Conservation (phyloP, 805 yeast genomes). For the Hanseniaspora thailandica region DNA sequence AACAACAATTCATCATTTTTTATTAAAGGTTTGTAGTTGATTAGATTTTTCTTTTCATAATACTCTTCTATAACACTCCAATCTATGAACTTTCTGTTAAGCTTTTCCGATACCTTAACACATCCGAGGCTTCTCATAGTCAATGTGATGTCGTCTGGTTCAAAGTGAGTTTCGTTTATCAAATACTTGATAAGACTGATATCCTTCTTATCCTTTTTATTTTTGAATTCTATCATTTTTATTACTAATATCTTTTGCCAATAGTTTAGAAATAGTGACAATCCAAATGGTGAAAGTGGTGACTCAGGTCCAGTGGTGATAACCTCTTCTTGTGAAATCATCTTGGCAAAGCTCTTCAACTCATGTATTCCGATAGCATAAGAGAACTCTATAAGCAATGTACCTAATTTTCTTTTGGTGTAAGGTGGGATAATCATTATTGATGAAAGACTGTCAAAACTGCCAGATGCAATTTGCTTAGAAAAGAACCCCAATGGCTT, state of each 20-base stretch:
- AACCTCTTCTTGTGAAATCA: constrained; percentile 37
- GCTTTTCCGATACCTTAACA: constrained; percentile 25
- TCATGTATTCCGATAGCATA: constrained; percentile 47
- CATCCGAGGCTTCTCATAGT: constrained; percentile 48
- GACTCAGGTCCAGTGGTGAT: constrained; percentile 77
- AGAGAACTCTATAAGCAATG: constrained; percentile 69
- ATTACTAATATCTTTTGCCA: constrained; percentile 54
- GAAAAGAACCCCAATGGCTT: constrained; percentile 86
- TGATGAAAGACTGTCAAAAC: constrained; percentile 79
- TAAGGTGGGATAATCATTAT: constrained; percentile 86
- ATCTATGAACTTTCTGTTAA: constrained; percentile 10
- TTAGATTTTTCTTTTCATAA: neutral
- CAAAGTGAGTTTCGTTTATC: constrained; percentile 48
- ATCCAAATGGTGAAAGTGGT: constrained; percentile 78
- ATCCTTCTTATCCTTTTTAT: constrained; percentile 27
- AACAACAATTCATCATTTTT: constrained; percentile 24
- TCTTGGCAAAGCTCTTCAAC: neutral
- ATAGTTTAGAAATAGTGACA: constrained; percentile 53
- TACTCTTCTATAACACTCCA: constrained; percentile 17
- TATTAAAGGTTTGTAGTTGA: constrained; percentile 16
- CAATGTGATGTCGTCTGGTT: constrained; percentile 48
- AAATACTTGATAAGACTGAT: constrained; percentile 32
- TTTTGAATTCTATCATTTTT: constrained; percentile 31
- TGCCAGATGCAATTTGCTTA: constrained; percentile 66
- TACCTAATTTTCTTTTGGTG: constrained; percentile 68